Base-by-base conservation (phyloP, 2,329 filamentous ascomycete genomes). In the Arthrobotrys conoides region DNA sequence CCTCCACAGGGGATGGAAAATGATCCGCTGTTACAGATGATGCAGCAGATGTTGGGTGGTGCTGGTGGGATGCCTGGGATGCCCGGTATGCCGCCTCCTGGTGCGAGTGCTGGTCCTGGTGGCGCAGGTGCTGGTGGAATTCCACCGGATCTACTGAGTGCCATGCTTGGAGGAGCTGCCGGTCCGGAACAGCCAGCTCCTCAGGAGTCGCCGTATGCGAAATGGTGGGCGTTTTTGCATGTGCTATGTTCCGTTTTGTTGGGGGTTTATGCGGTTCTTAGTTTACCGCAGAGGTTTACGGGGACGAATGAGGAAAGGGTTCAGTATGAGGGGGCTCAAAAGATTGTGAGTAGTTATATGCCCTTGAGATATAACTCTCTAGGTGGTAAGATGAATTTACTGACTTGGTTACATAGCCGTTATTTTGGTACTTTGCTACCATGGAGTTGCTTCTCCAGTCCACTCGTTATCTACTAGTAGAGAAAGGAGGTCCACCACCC, bases 391-490 rank as follows among this genome's bases (percentile, higher is more conserved):
- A 22, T n/a, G 41, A 36, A 12, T 20, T 44, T 69, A 30, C 53
- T 24, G 14, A 53, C 48, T 61, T 22, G 53, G n/a, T n/a, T 24
- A 12, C 55, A 61, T 57, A 86, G 55, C 87, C 87, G 79, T 91
- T 94, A 84, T 94, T 95, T 84, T 93, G 90, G 86, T 88, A 92
- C n/a, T 96, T 95, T 83, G 91, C 92, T 5, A 93, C 92, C 0
- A 90, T 89, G 36, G 92, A 96, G 85, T 87, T 93, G 10, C 83
- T 93, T 67, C 86, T 95, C 80, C 89, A 95, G 80, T 91, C 90
- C 0, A 90, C 89, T 33, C 87, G 92, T 24, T 92, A 91, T 83
- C 90, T 93, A 81, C 83, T 93, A 65, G 55, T 78, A n/a, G 91
- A 93, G 81, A 89, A 89, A 76, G 81, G 84, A 18, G 84, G 86